Evolutionary conservation across 768 basidiomycete genomes (phyloP), one percentile per base, ranked within the genome.

Genomic region (Suillus subalutaceus): DNA sequence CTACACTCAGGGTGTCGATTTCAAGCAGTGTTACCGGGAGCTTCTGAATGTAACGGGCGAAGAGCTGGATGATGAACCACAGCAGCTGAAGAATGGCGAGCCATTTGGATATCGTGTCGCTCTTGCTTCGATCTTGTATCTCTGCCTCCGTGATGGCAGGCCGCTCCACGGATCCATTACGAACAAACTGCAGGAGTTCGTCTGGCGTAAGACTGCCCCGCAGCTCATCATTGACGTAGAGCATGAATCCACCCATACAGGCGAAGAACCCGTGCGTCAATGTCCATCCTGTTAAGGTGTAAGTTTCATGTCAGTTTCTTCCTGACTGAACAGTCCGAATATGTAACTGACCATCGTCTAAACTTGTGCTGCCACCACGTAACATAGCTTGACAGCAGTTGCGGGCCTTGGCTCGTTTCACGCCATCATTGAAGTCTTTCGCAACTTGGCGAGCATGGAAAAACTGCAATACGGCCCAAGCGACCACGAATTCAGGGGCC

Each of bases 11-110:
- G 12, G 48, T 50, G 23, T 50, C 48, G 5, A 23, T 50, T 50
- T 50, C 48, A 23, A 50, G 48, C 13, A 48, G n/a, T n/a, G 46
- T 48, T n/a, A 48, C n/a, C 3, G 46, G 46, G 10, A 48, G 71
- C 2, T 48, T 10, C 10, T 23, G n/a, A 10, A 3, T 6, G 46
- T n/a, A 12, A n/a, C n/a, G 46, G n/a, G n/a, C 46, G n/a, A n/a
- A 6, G 46, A 48, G 5, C n/a, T 48, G n/a, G n/a, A 48, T 12
- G 46, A 48, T n/a, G 10, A 48, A 48, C 46, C 46, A 48, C n/a
- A n/a, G 4, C 5, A 48, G 46, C n/a, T 48, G 46, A 12, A n/a
- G 10, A n/a, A 48, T 48, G 10, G 46, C 46, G 9, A n/a, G 2
- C 0, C n/a, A 10, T 23, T 48, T 48, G 9, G 46, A n/a, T n/a